A percentile compares a stretch with the other conserved stretches of the same genome.
These are phyloP conservation scores for Penicillium argentinense DNA, from an alignment of 495 filamentous ascomycete species.

Conservation along the genomic window DNA sequence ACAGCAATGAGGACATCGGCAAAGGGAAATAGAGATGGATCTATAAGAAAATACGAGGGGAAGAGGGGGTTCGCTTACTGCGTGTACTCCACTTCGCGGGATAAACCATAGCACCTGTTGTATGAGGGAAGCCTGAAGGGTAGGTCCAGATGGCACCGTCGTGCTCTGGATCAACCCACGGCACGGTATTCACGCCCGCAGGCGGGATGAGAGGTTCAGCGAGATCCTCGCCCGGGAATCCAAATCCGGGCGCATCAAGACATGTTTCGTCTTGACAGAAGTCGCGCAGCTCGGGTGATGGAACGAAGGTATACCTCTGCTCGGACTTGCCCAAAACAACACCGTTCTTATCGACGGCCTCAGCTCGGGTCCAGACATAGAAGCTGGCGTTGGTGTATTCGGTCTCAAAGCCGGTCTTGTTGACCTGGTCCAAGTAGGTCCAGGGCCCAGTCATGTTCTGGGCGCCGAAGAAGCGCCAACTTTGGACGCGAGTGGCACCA, in stretches of 20 bases:
- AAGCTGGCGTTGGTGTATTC: slow-evolving; percentile 31
- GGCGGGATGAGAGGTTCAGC: slow-evolving; percentile 32
- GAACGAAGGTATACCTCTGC: slow-evolving; percentile 42
- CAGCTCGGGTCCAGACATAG: slow-evolving; percentile 37
- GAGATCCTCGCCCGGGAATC: slow-evolving; percentile 35
- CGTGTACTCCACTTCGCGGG: slow-evolving; percentile 6
- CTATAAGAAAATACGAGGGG: not conserved
- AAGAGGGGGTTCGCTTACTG: slow-evolving; percentile 6
- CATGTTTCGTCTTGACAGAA: slow-evolving; percentile 37
- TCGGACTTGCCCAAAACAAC: slow-evolving; percentile 34
- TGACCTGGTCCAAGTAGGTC: slow-evolving; percentile 27
- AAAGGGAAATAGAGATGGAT: not conserved
- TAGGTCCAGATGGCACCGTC: slow-evolving; percentile 21
- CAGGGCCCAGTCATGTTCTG: slow-evolving; percentile 33
- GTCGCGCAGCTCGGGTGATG: slow-evolving; percentile 36
- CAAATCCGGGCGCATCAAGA: slow-evolving; percentile 33
- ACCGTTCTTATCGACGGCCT: slow-evolving; percentile 37
- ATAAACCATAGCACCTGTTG: not conserved
- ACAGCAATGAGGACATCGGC: too few relatives aligned
- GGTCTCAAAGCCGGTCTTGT: slow-evolving; percentile 44
- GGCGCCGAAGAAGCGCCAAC: slow-evolving; percentile 44
- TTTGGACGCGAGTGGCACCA: slow-evolving; percentile 43
- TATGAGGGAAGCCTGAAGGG: slow-evolving; percentile 18
- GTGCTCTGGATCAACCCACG: slow-evolving; percentile 39
- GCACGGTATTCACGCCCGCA: slow-evolving; percentile 40